Evolutionary conservation across 805 yeast genomes (phyloP), one percentile per base, ranked within the genome.

Genomic region (Saturnispora silvae): DNA sequence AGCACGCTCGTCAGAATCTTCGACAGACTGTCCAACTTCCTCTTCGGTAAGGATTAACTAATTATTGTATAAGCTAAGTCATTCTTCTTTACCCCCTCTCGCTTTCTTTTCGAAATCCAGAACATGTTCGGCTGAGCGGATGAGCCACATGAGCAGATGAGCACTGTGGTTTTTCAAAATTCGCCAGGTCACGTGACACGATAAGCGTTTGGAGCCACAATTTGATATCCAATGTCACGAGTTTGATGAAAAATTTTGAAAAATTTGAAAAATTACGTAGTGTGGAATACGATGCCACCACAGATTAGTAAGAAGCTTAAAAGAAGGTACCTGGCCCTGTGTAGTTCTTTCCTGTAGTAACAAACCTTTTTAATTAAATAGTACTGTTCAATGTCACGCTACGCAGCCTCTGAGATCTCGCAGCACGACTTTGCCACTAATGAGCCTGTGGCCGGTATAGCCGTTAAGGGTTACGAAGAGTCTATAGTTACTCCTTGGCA

Each of bases 401-500:
- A 29, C 18, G 15, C 32, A 18, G 32, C 17, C 9, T 18, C 31
- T 8, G 34, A 36, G 26, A 9, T 24, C 13, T 27, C 34, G 3
- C 20, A 20, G 11, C 22, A 20, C 16, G 39, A 36, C 11, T 19
- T 25, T 20, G 24, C 13, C 2, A 36, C 34, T 14, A 16, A 14
- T 20, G 20, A 25, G 10, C 39, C 39, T 4, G 20, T 22, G 8
- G 13, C n/a, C 13, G 31, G 31, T 22, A 10, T 30, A 7, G 10
- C 35, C 3, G 31, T 37, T 10, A 15, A 15, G 4, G 17, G 29
- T 26, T 54, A 52, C 31, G 43, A 46, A 15, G 63, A 59, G 31
- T 43, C 46, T 3, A 32, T 50, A 1, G 43, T 61, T 2, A 42
- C 41, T 1, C 41, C 52, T 13, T 35, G 40, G 11, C 64, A 56